phyloP scores from a whole-genome alignment of 169 alveolate species.

The Eimeria falciformis region DNA sequence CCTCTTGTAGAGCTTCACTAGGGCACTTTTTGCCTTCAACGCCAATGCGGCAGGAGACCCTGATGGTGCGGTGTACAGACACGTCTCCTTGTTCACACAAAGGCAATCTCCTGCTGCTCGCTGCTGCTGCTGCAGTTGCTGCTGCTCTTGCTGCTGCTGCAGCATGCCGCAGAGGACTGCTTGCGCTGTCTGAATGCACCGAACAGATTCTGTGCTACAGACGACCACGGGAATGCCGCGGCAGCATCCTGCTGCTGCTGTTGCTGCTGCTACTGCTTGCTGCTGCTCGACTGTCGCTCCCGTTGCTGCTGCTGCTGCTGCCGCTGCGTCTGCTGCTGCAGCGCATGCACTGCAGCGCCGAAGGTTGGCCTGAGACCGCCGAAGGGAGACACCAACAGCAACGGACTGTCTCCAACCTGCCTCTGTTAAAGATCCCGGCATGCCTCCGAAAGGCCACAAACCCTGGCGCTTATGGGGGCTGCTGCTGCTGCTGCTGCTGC shows the following conservation, averaged over 20 bases:
- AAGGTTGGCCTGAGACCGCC: neutral
- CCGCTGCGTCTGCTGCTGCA: neutral
- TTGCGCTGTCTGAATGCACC: constrained; percentile 58
- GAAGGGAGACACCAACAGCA: neutral
- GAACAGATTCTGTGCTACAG: constrained; percentile 66
- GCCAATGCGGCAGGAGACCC: constrained; percentile 59
- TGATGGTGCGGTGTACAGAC: constrained; percentile 55
- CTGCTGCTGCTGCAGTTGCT: neutral
- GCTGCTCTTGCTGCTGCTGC: neutral
- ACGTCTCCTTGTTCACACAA: neutral
- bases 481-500: constrained; percentile 19
- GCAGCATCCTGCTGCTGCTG: neutral
- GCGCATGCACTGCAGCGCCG: neutral
- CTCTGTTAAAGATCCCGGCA: neutral
- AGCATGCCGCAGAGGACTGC: constrained; percentile 51
- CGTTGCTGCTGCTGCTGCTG: neutral
- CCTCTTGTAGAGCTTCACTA: constrained; percentile 54
- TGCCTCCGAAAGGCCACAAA: constrained; percentile 14
- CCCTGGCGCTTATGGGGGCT: neutral
- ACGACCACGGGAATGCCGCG: constrained; percentile 20
- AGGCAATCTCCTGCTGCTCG: neutral
- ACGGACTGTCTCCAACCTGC: constrained; percentile 29
- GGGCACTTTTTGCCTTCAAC: constrained; percentile 59
- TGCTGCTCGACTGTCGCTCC: neutral
- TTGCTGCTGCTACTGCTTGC: neutral